Evolutionary conservation across 164 flowering plant species (phyloP).

Genomic region (Piper betle): DNA sequence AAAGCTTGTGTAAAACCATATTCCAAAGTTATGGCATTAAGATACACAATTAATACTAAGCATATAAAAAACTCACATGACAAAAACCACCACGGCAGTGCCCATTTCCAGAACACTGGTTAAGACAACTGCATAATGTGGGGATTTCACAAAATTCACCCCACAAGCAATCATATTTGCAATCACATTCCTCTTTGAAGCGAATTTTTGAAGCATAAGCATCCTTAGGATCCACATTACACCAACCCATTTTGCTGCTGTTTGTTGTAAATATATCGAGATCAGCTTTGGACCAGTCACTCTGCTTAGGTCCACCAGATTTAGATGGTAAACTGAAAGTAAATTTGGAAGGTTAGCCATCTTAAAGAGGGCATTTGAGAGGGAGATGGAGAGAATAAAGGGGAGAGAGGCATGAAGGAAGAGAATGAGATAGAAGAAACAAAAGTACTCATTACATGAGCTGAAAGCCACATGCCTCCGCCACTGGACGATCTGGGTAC

Average conservation of each 20-base stretch:
- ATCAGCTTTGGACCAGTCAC: constrained; percentile 74
- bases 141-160: constrained; percentile 86
- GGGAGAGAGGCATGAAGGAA: no score
- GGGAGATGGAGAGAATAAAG: background rate
- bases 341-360: background rate
- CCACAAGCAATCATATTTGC: constrained; percentile 79
- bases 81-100: constrained; percentile 95
- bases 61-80: constrained; percentile 34
- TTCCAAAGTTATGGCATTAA: background rate
- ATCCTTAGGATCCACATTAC: constrained; percentile 83
- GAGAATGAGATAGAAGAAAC: no score
- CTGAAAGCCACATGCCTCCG: constrained; percentile 90
- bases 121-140: constrained; percentile 55
- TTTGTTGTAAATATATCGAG: constrained; percentile 62
- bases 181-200: constrained; percentile 83
- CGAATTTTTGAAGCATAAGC: constrained; percentile 50
- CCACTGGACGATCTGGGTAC: constrained; percentile 90
- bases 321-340: constrained; percentile 47
- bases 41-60: background rate
- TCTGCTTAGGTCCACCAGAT: constrained; percentile 41
- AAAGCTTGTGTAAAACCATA: no score
- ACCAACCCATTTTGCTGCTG: constrained; percentile 75
- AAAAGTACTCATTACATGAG: constrained; percentile 35
- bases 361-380: background rate
- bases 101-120: constrained; percentile 89